These are phyloP conservation scores for Yamadazyma aaseri DNA, from an alignment of 1,139 yeast species.

Conservation along the genomic window DNA sequence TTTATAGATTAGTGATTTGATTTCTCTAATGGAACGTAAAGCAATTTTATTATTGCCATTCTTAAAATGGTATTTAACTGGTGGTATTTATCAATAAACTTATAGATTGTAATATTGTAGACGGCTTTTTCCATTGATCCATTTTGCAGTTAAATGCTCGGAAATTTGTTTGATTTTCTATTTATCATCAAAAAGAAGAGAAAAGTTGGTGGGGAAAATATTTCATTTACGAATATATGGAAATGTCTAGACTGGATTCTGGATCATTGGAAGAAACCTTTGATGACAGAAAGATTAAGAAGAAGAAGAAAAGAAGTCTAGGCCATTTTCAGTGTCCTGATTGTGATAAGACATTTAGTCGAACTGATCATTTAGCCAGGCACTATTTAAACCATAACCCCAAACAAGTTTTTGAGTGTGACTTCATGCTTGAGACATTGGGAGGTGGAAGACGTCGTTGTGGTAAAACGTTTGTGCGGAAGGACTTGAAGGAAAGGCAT, in stretches of 20 bases:
- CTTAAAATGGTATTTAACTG: too few species aligned
- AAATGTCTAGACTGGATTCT: slow-evolving; percentile 7
- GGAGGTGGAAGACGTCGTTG: slow-evolving; percentile 27
- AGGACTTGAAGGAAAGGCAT: slow-evolving; percentile 42
- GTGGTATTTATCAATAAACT: too few species aligned
- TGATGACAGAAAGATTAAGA: slow-evolving; percentile 1
- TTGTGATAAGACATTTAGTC: slow-evolving; percentile 41
- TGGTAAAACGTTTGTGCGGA: slow-evolving; percentile 46
- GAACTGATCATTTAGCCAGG: slow-evolving; percentile 46
- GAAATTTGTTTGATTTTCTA: neutral
- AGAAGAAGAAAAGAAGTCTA: slow-evolving; percentile 13
- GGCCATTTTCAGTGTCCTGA: slow-evolving; percentile 28
- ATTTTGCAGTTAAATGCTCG: slow-evolving; percentile 1
- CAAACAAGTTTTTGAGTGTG: slow-evolving; percentile 34
- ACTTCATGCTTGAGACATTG: slow-evolving; percentile 27
- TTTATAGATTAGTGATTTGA: too few species aligned
- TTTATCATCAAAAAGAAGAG: too few species aligned
- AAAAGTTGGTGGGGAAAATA: slow-evolving; percentile 4
- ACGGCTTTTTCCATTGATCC: too few species aligned
- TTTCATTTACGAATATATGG: neutral
- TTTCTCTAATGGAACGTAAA: too few species aligned
- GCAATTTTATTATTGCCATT: too few species aligned
- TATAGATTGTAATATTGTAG: too few species aligned
- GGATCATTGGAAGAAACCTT: slow-evolving; percentile 3
- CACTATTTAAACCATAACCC: slow-evolving; percentile 49